Base-by-base conservation (phyloP, 2,329 filamentous ascomycete species). In the Arachnomyces sp. region DNA sequence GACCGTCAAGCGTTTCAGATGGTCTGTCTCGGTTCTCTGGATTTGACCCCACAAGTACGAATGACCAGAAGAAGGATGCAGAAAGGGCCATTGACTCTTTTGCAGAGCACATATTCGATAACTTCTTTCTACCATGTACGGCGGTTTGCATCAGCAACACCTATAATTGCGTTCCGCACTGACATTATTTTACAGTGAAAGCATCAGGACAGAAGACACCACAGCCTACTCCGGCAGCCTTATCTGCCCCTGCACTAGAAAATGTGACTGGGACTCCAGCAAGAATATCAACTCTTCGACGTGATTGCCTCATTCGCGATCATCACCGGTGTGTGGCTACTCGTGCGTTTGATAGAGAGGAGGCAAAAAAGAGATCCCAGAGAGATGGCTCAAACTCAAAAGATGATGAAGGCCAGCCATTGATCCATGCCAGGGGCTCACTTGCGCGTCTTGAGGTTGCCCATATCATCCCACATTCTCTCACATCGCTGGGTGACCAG, bases 401-500 rank as follows among this genome's bases (percentile, higher is more conserved):
- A 40, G 47, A 51, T 33, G 47, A 49, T 40, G 43, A 49, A 20
- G 45, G 43, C 14, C 33, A 39, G 16, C 40, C 28, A n/a, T 34
- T 47, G 7, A 32, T 31, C n/a, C 18, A 47, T 15, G 35, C 34
- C 36, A 15, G 30, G 12, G 34, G 33, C 25, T 28, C 17, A 17
- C 43, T 42, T 39, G 15, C 40, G 18, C n/a, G 18, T 28, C 39
- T 51, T 15, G 45, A 49, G 39, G 43, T 49, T 18, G 49, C 49
- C 34, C 45, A 49, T 45, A 51, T 51, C 31, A 43, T 49, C 28
- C 49, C 47, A 18, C 47, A 49, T 43, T 46, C 47, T 30, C 40
- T 51, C n/a, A 49, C 49, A 47, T 44, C 38, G 14, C 32, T 36
- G 32, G 40, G 42, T 44, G 44, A 35, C 18, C 39, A 38, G 28